phyloP scores from a whole-genome alignment of 106 monocot species.

The Phalaenopsis equestris region DNA sequence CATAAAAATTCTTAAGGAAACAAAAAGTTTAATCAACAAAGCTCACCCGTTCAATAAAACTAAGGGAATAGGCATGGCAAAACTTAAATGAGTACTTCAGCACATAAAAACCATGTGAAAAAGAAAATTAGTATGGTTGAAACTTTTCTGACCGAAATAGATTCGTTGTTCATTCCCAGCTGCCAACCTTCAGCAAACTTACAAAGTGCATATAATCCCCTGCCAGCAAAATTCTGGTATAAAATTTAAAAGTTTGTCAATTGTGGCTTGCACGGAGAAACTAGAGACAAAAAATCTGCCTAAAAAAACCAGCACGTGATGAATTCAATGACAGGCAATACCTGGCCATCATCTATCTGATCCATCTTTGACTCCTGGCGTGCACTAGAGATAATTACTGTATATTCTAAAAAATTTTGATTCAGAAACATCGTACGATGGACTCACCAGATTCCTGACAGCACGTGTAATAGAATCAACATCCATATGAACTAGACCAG shows the following conservation, averaged over 20 bases:
- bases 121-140: not conserved
- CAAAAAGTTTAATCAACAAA: too few relatives aligned
- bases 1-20: too few relatives aligned
- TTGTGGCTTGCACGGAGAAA: not conserved
- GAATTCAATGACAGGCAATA: slow-evolving; percentile 6
- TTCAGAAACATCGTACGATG: not conserved
- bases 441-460: slow-evolving; percentile 50
- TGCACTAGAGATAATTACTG: slow-evolving; percentile 11
- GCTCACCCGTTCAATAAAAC: too few relatives aligned
- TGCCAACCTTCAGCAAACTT: slow-evolving; percentile 26
- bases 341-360: slow-evolving; percentile 43
- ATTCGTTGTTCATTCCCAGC: slow-evolving; percentile 22
- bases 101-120: not conserved
- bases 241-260: not conserved
- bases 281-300: not conserved
- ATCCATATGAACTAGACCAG: slow-evolving; percentile 39
- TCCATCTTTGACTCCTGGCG: slow-evolving; percentile 54
- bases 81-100: not conserved
- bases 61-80: too few relatives aligned
- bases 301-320: not conserved
- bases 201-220: slow-evolving; percentile 50
- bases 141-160: slow-evolving; percentile 21
- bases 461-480: slow-evolving; percentile 50
- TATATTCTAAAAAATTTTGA: not conserved
- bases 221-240: slow-evolving; percentile 44